A percentile compares a stretch with the other conserved stretches of the same genome.
Conservation (phyloP, 1,284 basidiomycete species). For the Agaricales sp. region DNA sequence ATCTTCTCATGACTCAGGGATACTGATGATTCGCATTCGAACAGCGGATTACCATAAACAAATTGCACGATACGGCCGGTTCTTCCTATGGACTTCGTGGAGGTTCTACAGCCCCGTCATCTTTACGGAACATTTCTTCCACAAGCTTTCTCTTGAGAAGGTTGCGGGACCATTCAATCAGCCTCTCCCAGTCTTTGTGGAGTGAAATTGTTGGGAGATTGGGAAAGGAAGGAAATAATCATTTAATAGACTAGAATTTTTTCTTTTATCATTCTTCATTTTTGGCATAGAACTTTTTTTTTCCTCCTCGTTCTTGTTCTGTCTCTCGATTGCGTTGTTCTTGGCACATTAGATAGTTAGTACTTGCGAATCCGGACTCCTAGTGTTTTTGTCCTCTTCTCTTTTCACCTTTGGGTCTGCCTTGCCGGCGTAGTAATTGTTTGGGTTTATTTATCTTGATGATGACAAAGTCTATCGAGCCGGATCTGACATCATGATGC, state of each 20-base stretch:
- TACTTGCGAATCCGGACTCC: too few species aligned
- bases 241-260: neutral
- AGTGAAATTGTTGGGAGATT: neutral
- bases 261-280: neutral
- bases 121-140: constrained; percentile 17
- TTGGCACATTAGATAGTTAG: too few species aligned
- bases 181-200: neutral
- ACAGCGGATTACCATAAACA: constrained; percentile 61
- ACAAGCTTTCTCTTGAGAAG: constrained; percentile 31
- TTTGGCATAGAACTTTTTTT: neutral
- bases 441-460: neutral
- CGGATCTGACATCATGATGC: neutral
- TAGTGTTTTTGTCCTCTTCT: neutral
- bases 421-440: neutral
- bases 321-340: too few species aligned
- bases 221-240: neutral
- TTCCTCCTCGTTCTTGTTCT: too few species aligned
- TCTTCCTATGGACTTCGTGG: constrained; percentile 68
- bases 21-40: neutral
- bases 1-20: neutral
- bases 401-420: neutral
- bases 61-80: constrained; percentile 46
- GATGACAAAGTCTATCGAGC: too few species aligned
- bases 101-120: constrained; percentile 48
- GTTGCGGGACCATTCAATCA: constrained; percentile 45